phyloP scores from a whole-genome alignment of 768 basidiomycete genomes.

The Boletales sp. region DNA sequence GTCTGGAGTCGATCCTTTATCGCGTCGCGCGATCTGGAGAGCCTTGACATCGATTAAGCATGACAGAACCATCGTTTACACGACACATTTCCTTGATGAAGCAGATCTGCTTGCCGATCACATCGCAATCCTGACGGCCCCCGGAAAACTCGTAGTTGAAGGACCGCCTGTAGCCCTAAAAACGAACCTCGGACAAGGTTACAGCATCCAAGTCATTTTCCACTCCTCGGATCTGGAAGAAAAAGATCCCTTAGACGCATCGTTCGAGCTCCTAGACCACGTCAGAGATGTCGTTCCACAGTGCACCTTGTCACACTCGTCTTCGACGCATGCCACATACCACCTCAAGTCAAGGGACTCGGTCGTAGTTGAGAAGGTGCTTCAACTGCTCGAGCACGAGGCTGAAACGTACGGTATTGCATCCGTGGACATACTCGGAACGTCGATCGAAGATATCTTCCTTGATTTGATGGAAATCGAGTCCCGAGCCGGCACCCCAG shows the following conservation, averaged over 20 bases:
- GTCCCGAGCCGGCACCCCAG: constrained; percentile 5
- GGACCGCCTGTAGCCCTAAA: constrained; percentile 77
- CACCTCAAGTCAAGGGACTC: constrained; percentile 63
- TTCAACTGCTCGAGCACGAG: constrained; percentile 51
- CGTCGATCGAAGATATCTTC: constrained; percentile 82
- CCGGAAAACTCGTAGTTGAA: constrained; percentile 70
- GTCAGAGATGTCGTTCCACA: constrained; percentile 46
- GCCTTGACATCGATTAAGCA: constrained; percentile 64
- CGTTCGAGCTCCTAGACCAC: constrained; percentile 34
- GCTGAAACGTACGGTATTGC: constrained; percentile 35
- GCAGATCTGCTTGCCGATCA: constrained; percentile 75
- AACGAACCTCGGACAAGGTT: constrained; percentile 66
- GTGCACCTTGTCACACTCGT: constrained; percentile 39
- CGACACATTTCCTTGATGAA: constrained; percentile 81
- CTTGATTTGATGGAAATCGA: constrained; percentile 59
- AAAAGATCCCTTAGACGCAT: constrained; percentile 12
- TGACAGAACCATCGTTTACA: constrained; percentile 68
- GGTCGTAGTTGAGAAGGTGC: constrained; percentile 48
- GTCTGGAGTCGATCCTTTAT: constrained; percentile 79
- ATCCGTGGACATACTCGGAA: constrained; percentile 66
- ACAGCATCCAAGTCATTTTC: constrained; percentile 58
- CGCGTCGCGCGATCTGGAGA: constrained; percentile 74
- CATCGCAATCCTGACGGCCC: constrained; percentile 71
- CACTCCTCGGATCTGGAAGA: constrained; percentile 29
- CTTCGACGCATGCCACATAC: constrained; percentile 46